Evolutionary conservation across 2,329 filamentous ascomycete species (phyloP), one percentile per base, ranked within the genome.

Genomic region (Pyricularia pennisetigena): DNA sequence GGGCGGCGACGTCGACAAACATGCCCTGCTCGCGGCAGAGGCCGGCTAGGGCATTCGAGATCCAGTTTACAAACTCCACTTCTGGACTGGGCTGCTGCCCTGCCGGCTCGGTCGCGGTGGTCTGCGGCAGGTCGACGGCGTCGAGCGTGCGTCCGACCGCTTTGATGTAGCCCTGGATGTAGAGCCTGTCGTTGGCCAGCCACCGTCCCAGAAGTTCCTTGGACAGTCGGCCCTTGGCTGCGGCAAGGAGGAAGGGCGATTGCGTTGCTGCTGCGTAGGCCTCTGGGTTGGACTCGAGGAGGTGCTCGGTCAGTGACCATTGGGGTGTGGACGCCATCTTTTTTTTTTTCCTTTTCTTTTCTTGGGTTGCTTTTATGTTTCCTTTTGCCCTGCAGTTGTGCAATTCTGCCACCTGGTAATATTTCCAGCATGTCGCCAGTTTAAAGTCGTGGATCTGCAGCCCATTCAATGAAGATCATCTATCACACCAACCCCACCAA

Each of bases 111-210:
- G 70, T 26, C 9, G 69, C 68, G 4, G 68, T 72, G 0, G 70
- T 70, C n/a, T 76, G 73, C 0, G 86, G 85, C 0, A 90, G 79
- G 5, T 84, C 78, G 63, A 91, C 81, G 71, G 88, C 86, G 41
- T 84, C 80, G 30, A 92, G 83, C 8, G 91, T 77, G n/a, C 82
- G 80, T 9, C 88, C 88, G 26, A 88, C 85, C 72, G 90, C 91
- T 29, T 84, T 82, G 72, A 91, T 85, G 77, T 92, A 91, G 66
- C 86, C 85, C 71, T 90, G 88, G 41, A 89, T 87, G 77, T 92
- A 90, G 69, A 92, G 84, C 9, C 87, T 82, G 76, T 92, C 90
- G 76, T 91, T 90, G 14, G 87, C 85, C 62, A 93, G 85, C 90
- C 90, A 93, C 75, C 83, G 82, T 24, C 84, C 83, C 12, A 92